These are phyloP conservation scores for Penicillium nucicola DNA, from an alignment of 495 filamentous ascomycete genomes.

Conservation along the genomic window DNA sequence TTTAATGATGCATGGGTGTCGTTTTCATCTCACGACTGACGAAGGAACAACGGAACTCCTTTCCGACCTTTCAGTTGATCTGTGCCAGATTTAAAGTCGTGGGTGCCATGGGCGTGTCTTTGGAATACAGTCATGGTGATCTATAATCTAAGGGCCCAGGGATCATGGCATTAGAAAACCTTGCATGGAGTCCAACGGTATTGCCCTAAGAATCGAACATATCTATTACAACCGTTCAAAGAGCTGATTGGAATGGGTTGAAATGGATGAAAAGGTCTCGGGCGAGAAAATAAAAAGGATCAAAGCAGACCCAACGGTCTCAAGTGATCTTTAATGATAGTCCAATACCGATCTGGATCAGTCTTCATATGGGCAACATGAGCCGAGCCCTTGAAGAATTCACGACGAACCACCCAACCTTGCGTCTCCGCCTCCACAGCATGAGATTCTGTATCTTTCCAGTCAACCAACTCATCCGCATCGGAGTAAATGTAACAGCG, in stretches of 20 bases:
- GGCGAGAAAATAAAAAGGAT: conserved; percentile 1
- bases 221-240: no score
- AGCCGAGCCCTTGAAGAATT: conserved; percentile 35
- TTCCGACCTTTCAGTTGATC: conserved; percentile 7
- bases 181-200: no score
- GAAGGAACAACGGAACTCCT: conserved; percentile 13
- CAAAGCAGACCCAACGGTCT: conserved; percentile 3
- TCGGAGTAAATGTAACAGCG: conserved; percentile 48
- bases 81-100: conserved; percentile 1
- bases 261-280: no score
- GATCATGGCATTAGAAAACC: no score
- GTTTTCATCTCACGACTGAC: not conserved
- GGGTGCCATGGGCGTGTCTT: not conserved
- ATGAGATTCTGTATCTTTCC: conserved; percentile 40
- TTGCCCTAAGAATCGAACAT: no score
- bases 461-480: conserved; percentile 38
- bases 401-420: conserved; percentile 35
- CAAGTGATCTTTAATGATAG: conserved; percentile 30
- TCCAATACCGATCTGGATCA: conserved; percentile 44
- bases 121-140: conserved; percentile 1
- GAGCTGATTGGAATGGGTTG: no score
- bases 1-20: conserved; percentile 23
- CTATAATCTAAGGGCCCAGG: not conserved
- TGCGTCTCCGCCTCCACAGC: conserved; percentile 32
- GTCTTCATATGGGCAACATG: conserved; percentile 46